Conservation (phyloP, 2,329 filamentous ascomycete species). For the Elsinoe perseae region DNA sequence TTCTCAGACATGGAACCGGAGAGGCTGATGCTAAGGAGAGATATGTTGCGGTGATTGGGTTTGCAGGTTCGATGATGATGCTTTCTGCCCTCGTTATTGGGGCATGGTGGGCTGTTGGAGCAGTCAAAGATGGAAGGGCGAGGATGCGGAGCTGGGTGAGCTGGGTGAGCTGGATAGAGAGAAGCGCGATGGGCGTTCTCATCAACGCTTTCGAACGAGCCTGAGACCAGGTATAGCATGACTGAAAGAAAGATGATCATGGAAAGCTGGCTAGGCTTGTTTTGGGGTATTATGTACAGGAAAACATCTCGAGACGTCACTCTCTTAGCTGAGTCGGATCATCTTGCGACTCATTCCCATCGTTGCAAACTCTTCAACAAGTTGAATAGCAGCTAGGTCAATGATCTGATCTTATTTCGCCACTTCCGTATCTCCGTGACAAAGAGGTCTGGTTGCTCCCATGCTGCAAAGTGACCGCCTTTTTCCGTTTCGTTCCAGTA, state of each 20-base stretch:
- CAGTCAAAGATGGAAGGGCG: not conserved
- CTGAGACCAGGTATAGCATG: too few species aligned
- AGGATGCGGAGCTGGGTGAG: not conserved
- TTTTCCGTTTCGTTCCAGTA: conserved; percentile 18
- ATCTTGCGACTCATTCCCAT: too few species aligned
- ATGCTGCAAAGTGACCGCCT: conserved; percentile 20
- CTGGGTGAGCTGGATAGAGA: not conserved
- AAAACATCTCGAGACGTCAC: too few species aligned
- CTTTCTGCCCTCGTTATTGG: not conserved
- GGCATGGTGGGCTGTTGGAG: not conserved
- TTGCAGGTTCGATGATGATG: not conserved
- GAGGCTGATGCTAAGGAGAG: not conserved
- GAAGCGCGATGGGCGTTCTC: not conserved
- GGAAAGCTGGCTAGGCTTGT: not conserved
- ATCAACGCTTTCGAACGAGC: too few species aligned
- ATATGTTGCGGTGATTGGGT: not conserved
- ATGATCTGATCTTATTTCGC: conserved; percentile 13
- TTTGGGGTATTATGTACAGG: too few species aligned
- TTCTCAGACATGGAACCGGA: conserved; percentile 14
- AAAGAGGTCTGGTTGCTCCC: conserved; percentile 15
- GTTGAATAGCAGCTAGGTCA: too few species aligned
- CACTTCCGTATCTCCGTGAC: conserved; percentile 17
- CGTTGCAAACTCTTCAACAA: too few species aligned
- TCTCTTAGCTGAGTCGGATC: too few species aligned
- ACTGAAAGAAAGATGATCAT: not conserved